A percentile compares a stretch with the other conserved stretches of the same genome.
Evolutionary conservation across 345 rosid species (phyloP).

Genomic region (Cardiospermum halicacabum): DNA sequence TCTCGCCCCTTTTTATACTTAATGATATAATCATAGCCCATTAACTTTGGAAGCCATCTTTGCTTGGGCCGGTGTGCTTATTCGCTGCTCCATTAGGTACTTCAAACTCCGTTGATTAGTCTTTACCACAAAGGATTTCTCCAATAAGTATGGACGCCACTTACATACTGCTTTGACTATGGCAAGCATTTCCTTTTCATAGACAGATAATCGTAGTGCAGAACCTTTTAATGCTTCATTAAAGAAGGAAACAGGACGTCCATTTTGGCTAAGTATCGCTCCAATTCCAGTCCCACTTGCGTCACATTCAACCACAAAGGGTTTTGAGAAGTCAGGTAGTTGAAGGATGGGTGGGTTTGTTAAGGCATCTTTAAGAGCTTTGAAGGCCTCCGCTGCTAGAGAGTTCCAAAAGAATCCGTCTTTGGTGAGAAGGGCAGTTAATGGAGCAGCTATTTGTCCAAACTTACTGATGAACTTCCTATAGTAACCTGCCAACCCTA

Average conservation of each 20-base stretch:
- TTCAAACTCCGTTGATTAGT: not conserved
- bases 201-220: not conserved
- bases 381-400: not conserved
- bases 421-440: not conserved
- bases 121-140: not conserved
- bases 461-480: not conserved
- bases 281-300: not conserved
- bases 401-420: not conserved
- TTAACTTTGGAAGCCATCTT: not conserved
- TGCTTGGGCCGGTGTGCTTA: not conserved
- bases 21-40: not conserved
- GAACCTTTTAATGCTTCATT: not conserved
- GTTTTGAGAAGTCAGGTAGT: not conserved
- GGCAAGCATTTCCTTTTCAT: not conserved
- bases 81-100: not conserved
- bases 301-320: not conserved
- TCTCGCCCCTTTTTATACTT: not conserved
- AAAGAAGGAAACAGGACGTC: not conserved
- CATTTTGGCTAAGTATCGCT: not conserved
- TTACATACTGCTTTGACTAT: not conserved
- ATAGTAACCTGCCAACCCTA: not conserved
- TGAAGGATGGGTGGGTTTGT: not conserved
- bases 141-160: not conserved
- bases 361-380: not conserved
- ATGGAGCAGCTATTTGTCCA: not conserved